Base-by-base conservation (phyloP, 2,329 filamentous ascomycete species). In the Penicillium hordei region DNA sequence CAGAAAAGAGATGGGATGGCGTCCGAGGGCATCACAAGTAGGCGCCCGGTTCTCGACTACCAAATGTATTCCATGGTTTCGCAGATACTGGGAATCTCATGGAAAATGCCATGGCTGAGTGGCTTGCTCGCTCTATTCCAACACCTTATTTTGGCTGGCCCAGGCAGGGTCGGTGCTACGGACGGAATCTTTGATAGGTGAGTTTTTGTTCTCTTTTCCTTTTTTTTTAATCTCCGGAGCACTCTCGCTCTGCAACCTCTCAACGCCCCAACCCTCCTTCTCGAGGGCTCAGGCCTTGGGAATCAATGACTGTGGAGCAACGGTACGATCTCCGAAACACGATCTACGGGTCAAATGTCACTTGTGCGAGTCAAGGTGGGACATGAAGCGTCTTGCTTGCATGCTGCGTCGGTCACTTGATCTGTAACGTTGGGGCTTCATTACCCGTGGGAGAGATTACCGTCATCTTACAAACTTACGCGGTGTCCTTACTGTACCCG, bases 161-260 rank as follows among this genome's bases (percentile, higher is more conserved):
- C 90, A 63, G 90, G 91, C 68, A 84, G 78, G 76, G 76, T 96
- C 63, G 91, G 89, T 71, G 83, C 84, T 68, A 85, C 89, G 29
- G 84, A 95, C 74, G 88, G 91, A 63, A 82, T 87, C 74, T 79
- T 97, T 76, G 93, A 97, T 81, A 95, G 91, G 93, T 97, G 86
- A 88, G 91, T 67, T 67, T 67, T 62, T 66, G 66, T 70, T 49
- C 39, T 59, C 57, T 6, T 27, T n/a, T 63, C 57, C n/a, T n/a
- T 61, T 60, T 64, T 57, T 61, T 60, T 65, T 62, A 13, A 5
- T 48, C 9, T 44, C 39, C 69, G 59, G 54, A 60, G 55, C 52
- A 53, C 59, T 61, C 57, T 54, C 46, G 59, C 52, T 43, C 49
- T 54, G 39, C 52, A 36, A 53, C 40, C 34, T 27, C 21, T 33